Evolutionary conservation across 495 filamentous ascomycete species (phyloP), one percentile per base, ranked within the genome.

Genomic region (Aspergillus nidulans): DNA sequence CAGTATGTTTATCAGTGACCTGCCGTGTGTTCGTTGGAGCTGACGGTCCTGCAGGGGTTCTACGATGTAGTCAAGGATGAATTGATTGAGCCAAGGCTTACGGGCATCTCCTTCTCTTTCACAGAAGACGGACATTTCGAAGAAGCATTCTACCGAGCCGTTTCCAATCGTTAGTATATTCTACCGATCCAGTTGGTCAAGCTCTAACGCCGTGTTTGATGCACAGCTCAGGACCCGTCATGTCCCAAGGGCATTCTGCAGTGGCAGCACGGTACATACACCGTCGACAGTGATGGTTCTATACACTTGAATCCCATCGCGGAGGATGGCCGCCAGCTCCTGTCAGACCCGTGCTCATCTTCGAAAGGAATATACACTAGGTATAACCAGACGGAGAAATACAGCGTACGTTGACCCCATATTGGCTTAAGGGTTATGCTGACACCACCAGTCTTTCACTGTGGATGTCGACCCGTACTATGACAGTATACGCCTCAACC

Each of bases 51-150:
- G 58, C 15, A 91, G 87, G 80, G 78, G 59, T 91, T 91, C 68
- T 91, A 89, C 59, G 81, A 92, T 64, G 83, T 86, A 18, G 73
- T 84, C 40, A 80, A 83, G 39, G 88, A 90, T 56, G 71, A 70
- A 48, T 76, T 92, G 40, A 78, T 83, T 58, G 88, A 92, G 63
- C 88, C 88, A 1, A 68, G 75, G 18, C 74, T 83, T 56, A 84
- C 88, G 1, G 88, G 88, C n/a, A 87, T 89, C 62, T 90, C 88
- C 0, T 92, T 89, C 67, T 91, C 88, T 7, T 92, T 92, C 63
- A 87, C 85, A 5, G 75, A 69, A 48, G 80, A 90, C 59, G 88
- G 88, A 21, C 73, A 81, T 67, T 92, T 81, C 63, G 88, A 92
- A 67, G 79, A 84, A 61, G 87, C 88, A 16, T 82, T 85, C 63